A percentile compares a stretch with the other conserved stretches of the same genome.
These are phyloP conservation scores for Ulmus americana DNA, from an alignment of 331 rosid genomes.

Conservation along the genomic window DNA sequence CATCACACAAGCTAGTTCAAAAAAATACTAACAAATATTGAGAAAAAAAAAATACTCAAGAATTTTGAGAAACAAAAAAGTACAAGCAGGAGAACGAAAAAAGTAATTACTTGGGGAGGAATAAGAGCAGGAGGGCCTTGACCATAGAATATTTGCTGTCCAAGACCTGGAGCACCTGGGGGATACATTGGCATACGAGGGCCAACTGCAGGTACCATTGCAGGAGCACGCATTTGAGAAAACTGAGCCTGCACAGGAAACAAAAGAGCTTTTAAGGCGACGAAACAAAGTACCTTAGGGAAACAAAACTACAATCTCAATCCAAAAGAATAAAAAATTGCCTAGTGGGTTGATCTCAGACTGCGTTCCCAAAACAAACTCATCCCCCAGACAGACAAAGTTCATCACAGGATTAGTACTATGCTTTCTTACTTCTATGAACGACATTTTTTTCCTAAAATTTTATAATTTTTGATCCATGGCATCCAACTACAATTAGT, in stretches of 20 bases:
- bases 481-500: neutral
- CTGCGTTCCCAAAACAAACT: neutral
- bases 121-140: constrained; percentile 42
- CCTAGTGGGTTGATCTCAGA: neutral
- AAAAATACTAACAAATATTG: neutral
- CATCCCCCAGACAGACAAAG: neutral
- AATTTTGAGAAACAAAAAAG: neutral
- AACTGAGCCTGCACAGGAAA: constrained; percentile 30
- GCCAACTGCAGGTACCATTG: constrained; percentile 33
- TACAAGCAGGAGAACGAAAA: neutral
- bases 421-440: neutral
- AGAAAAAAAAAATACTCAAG: no score
- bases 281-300: neutral
- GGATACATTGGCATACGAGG: constrained; percentile 44
- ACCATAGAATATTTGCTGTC: constrained; percentile 42
- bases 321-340: no score
- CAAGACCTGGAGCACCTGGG: constrained; percentile 42
- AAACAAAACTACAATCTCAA: neutral
- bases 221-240: constrained; percentile 34
- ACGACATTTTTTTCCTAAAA: no score
- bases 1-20: neutral
- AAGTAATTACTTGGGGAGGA: constrained; percentile 33
- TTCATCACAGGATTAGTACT: neutral
- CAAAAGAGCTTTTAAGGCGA: neutral
- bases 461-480: neutral